phyloP scores from a whole-genome alignment of 768 basidiomycete genomes.

The Botryobasidium botryosum region DNA sequence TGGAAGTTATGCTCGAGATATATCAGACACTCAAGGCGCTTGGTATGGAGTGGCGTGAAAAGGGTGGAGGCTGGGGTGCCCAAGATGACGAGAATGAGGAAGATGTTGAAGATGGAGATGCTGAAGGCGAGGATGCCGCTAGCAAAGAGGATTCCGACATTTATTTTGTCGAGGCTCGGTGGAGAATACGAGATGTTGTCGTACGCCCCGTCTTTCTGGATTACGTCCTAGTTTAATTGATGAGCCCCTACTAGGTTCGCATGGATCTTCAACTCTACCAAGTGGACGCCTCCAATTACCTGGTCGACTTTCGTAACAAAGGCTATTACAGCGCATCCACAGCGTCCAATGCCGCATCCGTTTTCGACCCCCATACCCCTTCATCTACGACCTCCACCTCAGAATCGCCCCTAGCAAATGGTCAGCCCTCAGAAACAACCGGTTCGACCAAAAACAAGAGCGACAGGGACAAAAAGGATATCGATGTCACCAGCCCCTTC shows the following conservation, averaged over 20 bases:
- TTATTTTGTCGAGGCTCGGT: conserved; percentile 89
- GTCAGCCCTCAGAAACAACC: conserved; percentile 29
- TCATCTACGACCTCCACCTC: conserved; percentile 8
- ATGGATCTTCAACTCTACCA: conserved; percentile 97
- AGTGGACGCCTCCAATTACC: conserved; percentile 89
- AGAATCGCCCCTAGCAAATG: conserved; percentile 29
- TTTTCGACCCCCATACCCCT: conserved; percentile 40
- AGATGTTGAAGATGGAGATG: conserved; percentile 20
- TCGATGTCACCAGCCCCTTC: conserved; percentile 44
- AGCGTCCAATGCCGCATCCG: conserved; percentile 47
- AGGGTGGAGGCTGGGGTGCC: conserved; percentile 31
- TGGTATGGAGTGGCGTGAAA: conserved; percentile 97
- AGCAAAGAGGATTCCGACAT: conserved; percentile 32
- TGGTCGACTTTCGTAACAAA: conserved; percentile 97
- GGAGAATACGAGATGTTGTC: conserved; percentile 78
- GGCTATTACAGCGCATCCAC: conserved; percentile 79
- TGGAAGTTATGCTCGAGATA: conserved; percentile 99
- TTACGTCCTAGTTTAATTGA: background rate
- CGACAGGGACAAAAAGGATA: conserved; percentile 10
- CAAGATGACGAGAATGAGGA: conserved; percentile 20
- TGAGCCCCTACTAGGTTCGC: conserved; percentile 4
- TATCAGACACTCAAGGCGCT: conserved; percentile 79
- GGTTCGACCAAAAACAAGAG: conserved; percentile 10
- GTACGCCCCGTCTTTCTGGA: conserved; percentile 31
- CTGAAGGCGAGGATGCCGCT: conserved; percentile 22